Base-by-base conservation (phyloP, 1,284 basidiomycete genomes). In the Ustanciosporium gigantosporum region DNA sequence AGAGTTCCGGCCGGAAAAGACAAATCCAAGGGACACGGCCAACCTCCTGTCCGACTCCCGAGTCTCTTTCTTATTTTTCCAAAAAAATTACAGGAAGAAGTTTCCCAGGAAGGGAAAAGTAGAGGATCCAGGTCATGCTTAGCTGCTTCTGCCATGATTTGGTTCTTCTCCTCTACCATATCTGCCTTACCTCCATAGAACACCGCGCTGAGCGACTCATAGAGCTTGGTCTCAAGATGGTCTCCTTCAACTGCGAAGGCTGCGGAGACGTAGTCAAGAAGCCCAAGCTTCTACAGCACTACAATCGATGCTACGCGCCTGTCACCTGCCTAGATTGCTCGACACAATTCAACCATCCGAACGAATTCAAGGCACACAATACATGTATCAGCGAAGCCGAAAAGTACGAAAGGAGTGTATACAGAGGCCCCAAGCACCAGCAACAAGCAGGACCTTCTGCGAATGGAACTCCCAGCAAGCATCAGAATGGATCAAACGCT, bases 221-320 rank as follows among this genome's bases (percentile, higher is more conserved):
- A n/a, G n/a, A n/a, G n/a, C 27, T n/a, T 29, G 27, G 9, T 9
- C 27, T 29, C 27, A 29, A 11, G n/a, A 73, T 75, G 70, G 67
- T 73, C 11, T 74, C 70, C 9, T 74, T 75, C 66, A 70, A 66
- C 46, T 77, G 75, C 53, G 70, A 77, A 31, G 65, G 62, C 27
- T 77, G 75, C 44, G 69, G 67, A 40, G 75, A 77, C 27, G 68
- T 73, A 1, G 70, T 77, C 51, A 77, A 77, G 55, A 77, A 77
- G 51, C 75, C 75, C 5, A 77, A 77, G 43, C 70, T 77, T 11
- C 62, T 58, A 9, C 67, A 73, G 49, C 75, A 77, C 49, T 74
- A 53, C 59, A 45, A 68, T 31, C 64, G 73, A 19, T 78, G 76
- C 46, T 64, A 51, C 19, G 52, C 74, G 13, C 58, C 74, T 19